Conservation (phyloP, 73 alveolate species). For the Stentor coeruleus region DNA sequence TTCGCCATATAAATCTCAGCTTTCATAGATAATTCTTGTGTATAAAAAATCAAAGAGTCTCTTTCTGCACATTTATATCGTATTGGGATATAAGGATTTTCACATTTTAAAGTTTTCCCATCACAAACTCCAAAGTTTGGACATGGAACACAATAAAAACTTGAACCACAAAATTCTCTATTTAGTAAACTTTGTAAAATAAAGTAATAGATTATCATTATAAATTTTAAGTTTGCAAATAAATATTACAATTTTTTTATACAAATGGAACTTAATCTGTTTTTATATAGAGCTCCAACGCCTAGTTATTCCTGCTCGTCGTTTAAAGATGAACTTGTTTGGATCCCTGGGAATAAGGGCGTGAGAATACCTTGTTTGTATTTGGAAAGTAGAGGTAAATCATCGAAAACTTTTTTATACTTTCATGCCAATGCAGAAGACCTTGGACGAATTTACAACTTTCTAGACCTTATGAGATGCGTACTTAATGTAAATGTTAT, state of each 20-base stretch:
- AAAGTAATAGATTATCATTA: no score
- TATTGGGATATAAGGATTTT: no score
- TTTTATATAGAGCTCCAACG: not conserved
- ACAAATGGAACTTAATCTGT: not conserved
- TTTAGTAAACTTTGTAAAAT: no score
- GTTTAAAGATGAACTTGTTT: not conserved
- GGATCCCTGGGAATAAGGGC: not conserved
- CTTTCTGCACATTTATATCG: no score
- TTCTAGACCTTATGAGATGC: not conserved
- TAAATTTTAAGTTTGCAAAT: no score
- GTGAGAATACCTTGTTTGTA: not conserved
- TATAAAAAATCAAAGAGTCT: no score
- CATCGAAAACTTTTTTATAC: not conserved
- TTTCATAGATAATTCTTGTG: no score
- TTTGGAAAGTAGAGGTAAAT: not conserved
- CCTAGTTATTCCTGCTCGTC: not conserved
- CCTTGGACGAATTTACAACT: not conserved
- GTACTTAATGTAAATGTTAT: not conserved
- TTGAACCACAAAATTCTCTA: no score
- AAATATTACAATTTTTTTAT: not conserved
- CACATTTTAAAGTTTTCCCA: no score
- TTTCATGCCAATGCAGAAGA: conserved; percentile 14
- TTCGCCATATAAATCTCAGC: no score
- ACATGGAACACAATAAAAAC: no score
- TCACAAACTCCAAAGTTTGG: no score